Conservation (phyloP, 2,329 filamentous ascomycete genomes). For the Macrophomina pseudophaseolina region DNA sequence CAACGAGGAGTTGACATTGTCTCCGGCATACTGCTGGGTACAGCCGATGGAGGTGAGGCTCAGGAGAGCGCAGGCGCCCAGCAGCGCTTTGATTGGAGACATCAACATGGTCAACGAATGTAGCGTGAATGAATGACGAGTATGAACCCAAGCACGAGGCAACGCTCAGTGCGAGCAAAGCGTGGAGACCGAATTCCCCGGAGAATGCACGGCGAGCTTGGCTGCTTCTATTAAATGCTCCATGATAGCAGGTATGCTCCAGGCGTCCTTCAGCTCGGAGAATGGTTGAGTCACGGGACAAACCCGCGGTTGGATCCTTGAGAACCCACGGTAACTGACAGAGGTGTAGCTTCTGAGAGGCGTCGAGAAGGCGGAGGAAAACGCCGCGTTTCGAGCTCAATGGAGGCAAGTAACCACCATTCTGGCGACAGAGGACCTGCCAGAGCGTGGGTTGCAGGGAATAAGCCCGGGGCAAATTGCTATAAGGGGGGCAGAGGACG, state of each 20-base stretch:
- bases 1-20: constrained; percentile 14
- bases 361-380: neutral
- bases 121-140: neutral
- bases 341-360: neutral
- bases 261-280: neutral
- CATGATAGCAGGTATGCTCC: neutral
- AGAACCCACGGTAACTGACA: neutral
- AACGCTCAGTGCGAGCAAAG: neutral
- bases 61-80: constrained; percentile 2
- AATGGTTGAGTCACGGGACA: neutral
- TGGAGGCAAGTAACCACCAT: neutral
- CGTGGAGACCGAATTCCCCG: neutral
- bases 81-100: neutral
- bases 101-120: constrained; percentile 2
- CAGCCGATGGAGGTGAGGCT: neutral
- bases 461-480: neutral
- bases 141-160: neutral
- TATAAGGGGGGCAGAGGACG: neutral
- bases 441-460: neutral
- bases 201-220: neutral
- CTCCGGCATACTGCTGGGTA: constrained; percentile 26
- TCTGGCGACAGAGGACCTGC: too few species aligned
- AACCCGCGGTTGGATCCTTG: neutral
- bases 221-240: neutral
- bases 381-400: neutral